Evolutionary conservation across 805 yeast species (phyloP).

Genomic region (Spathaspora gorwiae): DNA sequence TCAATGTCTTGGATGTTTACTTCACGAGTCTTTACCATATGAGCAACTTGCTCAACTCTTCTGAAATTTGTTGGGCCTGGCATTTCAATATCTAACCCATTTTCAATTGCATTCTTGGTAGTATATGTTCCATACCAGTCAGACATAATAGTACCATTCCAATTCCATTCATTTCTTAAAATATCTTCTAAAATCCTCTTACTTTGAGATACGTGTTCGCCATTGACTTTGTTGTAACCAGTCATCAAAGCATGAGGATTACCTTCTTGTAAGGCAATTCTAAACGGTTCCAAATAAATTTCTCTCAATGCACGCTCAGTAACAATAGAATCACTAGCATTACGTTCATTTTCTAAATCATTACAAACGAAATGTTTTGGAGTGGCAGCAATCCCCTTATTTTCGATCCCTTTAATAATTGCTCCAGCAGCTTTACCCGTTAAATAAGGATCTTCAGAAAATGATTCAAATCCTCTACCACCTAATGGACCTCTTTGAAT

Average conservation of each 20-base stretch:
- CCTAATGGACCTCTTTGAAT: conserved; percentile 32
- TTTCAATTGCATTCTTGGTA: conserved; percentile 19
- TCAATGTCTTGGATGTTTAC: conserved; percentile 21
- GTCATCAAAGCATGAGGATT: conserved; percentile 28
- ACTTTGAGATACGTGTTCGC: conserved; percentile 25
- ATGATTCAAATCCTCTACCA: conserved; percentile 31
- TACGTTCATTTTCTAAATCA: conserved; percentile 29
- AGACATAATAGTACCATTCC: conserved; percentile 30
- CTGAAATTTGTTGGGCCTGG: conserved; percentile 29
- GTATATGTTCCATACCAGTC: conserved; percentile 33
- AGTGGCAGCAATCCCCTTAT: conserved; percentile 25
- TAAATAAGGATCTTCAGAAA: conserved; percentile 29
- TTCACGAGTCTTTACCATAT: conserved; percentile 23
- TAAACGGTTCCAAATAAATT: conserved; percentile 30
- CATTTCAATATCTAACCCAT: conserved; percentile 32
- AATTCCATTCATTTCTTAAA: conserved; percentile 26
- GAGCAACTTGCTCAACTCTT: conserved; percentile 12
- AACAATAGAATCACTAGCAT: conserved; percentile 22
- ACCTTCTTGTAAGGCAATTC: conserved; percentile 27
- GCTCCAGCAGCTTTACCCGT: conserved; percentile 23
- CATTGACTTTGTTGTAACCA: conserved; percentile 28
- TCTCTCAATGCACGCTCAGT: conserved; percentile 30
- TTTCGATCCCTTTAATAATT: conserved; percentile 27
- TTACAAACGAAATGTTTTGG: conserved; percentile 31
- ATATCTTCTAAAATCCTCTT: conserved; percentile 18